Percentiles rank a stretch among this genome's conserved stretches.
phyloP scores from a whole-genome alignment of 495 filamentous ascomycete genomes.

The Penicillium samsonianum region DNA sequence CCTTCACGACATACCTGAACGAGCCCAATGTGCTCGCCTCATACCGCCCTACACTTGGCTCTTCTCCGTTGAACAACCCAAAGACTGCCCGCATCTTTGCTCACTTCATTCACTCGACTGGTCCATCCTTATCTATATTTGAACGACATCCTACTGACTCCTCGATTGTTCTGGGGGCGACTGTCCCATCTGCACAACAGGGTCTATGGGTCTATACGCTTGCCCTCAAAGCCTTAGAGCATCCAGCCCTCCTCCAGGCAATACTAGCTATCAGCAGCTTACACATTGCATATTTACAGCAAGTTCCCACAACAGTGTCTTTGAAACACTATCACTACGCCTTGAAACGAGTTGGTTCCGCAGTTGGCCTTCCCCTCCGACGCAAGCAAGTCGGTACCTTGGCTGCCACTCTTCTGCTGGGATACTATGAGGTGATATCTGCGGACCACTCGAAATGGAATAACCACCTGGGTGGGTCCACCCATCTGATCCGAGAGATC shows the following conservation, averaged over 20 bases:
- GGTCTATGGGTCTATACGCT: slow-evolving; percentile 87
- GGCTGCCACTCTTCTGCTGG: slow-evolving; percentile 83
- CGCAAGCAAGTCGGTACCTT: slow-evolving; percentile 81
- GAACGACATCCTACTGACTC: slow-evolving; percentile 83
- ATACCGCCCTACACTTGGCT: slow-evolving; percentile 72
- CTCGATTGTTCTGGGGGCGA: slow-evolving; percentile 65
- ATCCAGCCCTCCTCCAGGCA: slow-evolving; percentile 84
- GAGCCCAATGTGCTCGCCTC: slow-evolving; percentile 71
- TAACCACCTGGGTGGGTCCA: slow-evolving; percentile 82
- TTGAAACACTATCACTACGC: slow-evolving; percentile 91
- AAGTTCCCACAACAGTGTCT: slow-evolving; percentile 70
- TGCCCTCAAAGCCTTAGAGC: slow-evolving; percentile 78
- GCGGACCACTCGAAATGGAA: slow-evolving; percentile 97
- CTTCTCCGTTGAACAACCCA: slow-evolving; percentile 79
- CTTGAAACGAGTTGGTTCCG: slow-evolving; percentile 71
- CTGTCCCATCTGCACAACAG: slow-evolving; percentile 68
- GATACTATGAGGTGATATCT: slow-evolving; percentile 91
- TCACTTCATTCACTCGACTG: slow-evolving; percentile 90
- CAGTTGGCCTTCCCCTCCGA: slow-evolving; percentile 67
- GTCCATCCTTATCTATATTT: slow-evolving; percentile 82
- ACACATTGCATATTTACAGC: slow-evolving; percentile 83
- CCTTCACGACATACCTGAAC: slow-evolving; percentile 66
- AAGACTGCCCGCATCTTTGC: slow-evolving; percentile 85
- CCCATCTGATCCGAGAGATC: slow-evolving; percentile 79
- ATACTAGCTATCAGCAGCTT: slow-evolving; percentile 87